Evolutionary conservation across 805 yeast species (phyloP).

Genomic region (Clavispora vitiphila): DNA sequence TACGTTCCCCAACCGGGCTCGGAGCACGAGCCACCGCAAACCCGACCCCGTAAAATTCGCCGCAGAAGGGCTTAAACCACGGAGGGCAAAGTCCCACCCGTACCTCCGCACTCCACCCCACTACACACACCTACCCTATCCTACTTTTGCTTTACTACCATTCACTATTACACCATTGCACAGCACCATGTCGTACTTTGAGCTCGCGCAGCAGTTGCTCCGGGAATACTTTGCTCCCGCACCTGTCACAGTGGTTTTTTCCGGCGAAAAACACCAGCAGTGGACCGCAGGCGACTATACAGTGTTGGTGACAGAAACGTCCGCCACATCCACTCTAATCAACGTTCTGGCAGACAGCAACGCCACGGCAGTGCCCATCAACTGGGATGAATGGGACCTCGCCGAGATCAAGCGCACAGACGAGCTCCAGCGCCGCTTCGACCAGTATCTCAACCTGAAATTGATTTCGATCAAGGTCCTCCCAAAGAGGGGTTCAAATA

Average conservation of each 20-base stretch:
- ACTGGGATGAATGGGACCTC: not conserved
- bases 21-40: too few species aligned
- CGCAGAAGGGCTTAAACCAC: not conserved
- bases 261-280: conserved; percentile 1
- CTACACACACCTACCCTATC: too few species aligned
- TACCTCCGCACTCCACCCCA: not conserved
- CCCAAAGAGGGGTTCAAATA: too few species aligned
- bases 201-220: not conserved
- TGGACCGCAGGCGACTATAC: not conserved
- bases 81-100: not conserved
- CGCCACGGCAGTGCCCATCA: not conserved
- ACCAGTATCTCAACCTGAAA: not conserved
- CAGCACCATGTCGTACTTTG: conserved; percentile 1
- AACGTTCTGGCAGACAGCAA: not conserved
- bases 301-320: not conserved
- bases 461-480: not conserved
- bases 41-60: not conserved
- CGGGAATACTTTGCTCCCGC: not conserved
- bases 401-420: not conserved
- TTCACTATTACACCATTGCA: too few species aligned
- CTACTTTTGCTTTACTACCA: too few species aligned
- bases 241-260: not conserved
- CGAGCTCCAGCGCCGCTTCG: not conserved
- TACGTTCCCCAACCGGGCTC: too few species aligned
- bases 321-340: not conserved